phyloP scores from a whole-genome alignment of 495 filamentous ascomycete species.

The Bacidia gigantensis region DNA sequence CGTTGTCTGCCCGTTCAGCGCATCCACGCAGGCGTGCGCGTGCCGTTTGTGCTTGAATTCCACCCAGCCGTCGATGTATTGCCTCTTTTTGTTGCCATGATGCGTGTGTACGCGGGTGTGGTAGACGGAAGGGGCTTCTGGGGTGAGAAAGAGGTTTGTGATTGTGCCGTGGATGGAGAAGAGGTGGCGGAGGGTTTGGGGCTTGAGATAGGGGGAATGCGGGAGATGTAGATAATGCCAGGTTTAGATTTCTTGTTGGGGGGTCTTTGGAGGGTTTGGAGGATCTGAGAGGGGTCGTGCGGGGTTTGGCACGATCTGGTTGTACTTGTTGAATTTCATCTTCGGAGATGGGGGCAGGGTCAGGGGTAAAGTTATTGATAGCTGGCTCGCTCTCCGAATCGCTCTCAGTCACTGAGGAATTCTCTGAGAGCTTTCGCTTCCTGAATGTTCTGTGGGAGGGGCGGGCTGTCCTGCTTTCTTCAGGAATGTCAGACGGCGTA shows the following conservation, averaged over 20 bases:
- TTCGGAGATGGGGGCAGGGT: background rate
- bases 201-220: slow-evolving; percentile 94
- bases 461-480: slow-evolving; percentile 27
- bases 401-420: slow-evolving; percentile 5
- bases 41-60: slow-evolving; percentile 67
- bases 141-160: slow-evolving; percentile 75
- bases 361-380: background rate
- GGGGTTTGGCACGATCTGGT: background rate
- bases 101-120: slow-evolving; percentile 45
- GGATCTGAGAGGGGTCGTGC: background rate
- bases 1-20: slow-evolving; percentile 58
- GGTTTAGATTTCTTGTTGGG: slow-evolving; percentile 26
- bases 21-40: slow-evolving; percentile 73
- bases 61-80: slow-evolving; percentile 86
- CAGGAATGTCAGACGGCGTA: slow-evolving; percentile 53
- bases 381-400: background rate
- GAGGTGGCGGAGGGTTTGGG: slow-evolving; percentile 60
- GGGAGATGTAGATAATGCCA: slow-evolving; percentile 70
- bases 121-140: slow-evolving; percentile 54
- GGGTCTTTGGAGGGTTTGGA: background rate
- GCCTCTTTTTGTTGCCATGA: slow-evolving; percentile 80
- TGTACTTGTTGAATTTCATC: background rate
- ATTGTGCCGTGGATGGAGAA: slow-evolving; percentile 67
- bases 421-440: slow-evolving; percentile 9
- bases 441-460: slow-evolving; percentile 6